Evolutionary conservation across 2,329 filamentous ascomycete genomes (phyloP).

Genomic region (Aspergillus sp.): DNA sequence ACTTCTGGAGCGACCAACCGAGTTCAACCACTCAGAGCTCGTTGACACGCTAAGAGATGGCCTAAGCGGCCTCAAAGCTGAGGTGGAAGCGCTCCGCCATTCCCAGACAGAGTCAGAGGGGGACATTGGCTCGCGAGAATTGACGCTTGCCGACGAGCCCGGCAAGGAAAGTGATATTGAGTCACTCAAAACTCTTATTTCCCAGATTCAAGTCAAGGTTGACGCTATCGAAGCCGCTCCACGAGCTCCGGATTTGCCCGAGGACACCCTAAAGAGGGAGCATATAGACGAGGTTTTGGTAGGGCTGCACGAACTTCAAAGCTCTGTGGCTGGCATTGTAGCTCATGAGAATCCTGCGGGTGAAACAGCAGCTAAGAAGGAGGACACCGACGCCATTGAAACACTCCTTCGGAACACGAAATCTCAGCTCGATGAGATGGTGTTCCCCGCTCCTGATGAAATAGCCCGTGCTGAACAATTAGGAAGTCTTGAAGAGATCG

Average conservation of each 20-base stretch:
- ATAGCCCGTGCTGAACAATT: constrained; percentile 63
- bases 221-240: constrained; percentile 66
- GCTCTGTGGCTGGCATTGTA: constrained; percentile 55
- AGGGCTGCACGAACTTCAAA: constrained; percentile 55
- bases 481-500: constrained; percentile 64
- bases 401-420: constrained; percentile 89
- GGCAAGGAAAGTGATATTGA: constrained; percentile 71
- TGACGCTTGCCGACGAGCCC: constrained; percentile 57
- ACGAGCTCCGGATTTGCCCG: constrained; percentile 34
- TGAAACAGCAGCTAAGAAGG: constrained; percentile 65
- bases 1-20: constrained; percentile 73
- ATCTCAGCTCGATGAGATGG: constrained; percentile 78
- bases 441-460: constrained; percentile 62
- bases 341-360: constrained; percentile 40
- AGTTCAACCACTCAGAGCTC: constrained; percentile 86
- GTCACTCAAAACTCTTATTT: constrained; percentile 79
- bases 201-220: constrained; percentile 79
- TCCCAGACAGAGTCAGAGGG: constrained; percentile 50
- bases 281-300: constrained; percentile 49
- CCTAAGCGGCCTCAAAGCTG: constrained; percentile 69
- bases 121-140: constrained; percentile 50
- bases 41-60: constrained; percentile 84
- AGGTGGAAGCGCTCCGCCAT: constrained; percentile 77
- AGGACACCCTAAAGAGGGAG: constrained; percentile 47
- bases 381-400: constrained; percentile 88